Conservation (phyloP, 257 asterid genomes). For the Solanum pinnatisectum region DNA sequence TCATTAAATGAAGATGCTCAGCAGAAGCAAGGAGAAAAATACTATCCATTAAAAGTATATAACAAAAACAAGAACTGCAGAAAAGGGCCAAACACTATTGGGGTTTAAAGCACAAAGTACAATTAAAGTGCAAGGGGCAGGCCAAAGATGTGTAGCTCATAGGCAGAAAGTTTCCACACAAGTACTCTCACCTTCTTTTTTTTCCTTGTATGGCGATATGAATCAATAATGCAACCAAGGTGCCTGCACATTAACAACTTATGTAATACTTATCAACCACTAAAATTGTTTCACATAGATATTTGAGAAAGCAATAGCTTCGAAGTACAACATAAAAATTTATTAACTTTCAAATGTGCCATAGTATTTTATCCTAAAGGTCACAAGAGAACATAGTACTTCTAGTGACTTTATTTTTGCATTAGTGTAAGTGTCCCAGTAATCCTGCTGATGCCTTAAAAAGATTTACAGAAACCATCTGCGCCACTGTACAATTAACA, state of each 20-base stretch:
- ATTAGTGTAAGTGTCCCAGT: not conserved
- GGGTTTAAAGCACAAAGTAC: not conserved
- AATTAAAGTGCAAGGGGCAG: not conserved
- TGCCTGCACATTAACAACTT: slow-evolving; percentile 1
- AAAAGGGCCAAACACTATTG: not conserved
- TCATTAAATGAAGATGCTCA: not conserved
- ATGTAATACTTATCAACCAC: not conserved
- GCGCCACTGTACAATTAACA: not conserved
- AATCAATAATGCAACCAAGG: not conserved
- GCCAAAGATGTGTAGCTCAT: not conserved
- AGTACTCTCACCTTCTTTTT: not conserved
- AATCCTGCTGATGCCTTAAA: not conserved
- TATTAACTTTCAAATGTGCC: not conserved
- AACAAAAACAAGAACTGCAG: not conserved
- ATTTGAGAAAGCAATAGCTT: not conserved
- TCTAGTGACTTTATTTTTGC: not conserved
- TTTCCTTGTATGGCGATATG: not conserved
- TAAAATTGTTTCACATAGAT: not conserved
- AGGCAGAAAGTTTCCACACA: not conserved
- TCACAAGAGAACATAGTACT: not conserved
- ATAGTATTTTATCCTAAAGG: not conserved
- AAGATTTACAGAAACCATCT: not conserved
- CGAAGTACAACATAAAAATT: not conserved
- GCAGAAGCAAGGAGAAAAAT: not conserved
- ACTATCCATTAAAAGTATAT: not conserved